Percentiles rank a stretch among this genome's conserved stretches.
Evolutionary conservation across 495 filamentous ascomycete species (phyloP).

Genomic region (Neurospora cerealis): DNA sequence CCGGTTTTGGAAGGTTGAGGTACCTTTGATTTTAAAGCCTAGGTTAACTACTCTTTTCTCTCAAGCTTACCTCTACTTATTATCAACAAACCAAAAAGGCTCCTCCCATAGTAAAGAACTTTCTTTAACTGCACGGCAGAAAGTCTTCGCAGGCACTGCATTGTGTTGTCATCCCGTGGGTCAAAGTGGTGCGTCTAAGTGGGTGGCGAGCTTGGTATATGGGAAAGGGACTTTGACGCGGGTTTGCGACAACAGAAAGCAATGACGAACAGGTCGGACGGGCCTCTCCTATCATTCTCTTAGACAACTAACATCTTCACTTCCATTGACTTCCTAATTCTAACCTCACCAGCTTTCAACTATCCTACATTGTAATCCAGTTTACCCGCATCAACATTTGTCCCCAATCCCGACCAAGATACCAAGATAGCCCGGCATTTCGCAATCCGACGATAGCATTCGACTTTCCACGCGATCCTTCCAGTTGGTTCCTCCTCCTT

Average conservation of each 20-base stretch:
- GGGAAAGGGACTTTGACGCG: background rate
- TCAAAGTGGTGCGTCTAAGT: background rate
- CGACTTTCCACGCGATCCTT: background rate
- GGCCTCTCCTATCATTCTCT: background rate
- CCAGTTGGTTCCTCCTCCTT: background rate
- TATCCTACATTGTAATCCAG: background rate
- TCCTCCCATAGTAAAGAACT: background rate
- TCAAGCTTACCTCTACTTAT: background rate
- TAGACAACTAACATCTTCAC: background rate
- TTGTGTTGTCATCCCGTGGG: background rate
- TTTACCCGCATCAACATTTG: background rate
- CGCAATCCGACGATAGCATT: background rate
- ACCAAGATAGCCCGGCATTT: background rate
- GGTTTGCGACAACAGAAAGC: background rate
- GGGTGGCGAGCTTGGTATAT: background rate
- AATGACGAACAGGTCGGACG: background rate
- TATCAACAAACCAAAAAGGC: background rate
- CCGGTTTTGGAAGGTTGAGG: background rate
- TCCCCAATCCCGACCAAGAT: background rate
- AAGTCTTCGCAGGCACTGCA: background rate
- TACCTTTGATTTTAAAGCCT: background rate
- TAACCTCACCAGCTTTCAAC: background rate
- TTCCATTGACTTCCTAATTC: background rate
- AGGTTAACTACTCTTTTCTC: background rate
- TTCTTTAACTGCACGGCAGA: background rate